Base-by-base conservation (phyloP, 2,329 filamentous ascomycete species). In the Knufia fluminis region DNA sequence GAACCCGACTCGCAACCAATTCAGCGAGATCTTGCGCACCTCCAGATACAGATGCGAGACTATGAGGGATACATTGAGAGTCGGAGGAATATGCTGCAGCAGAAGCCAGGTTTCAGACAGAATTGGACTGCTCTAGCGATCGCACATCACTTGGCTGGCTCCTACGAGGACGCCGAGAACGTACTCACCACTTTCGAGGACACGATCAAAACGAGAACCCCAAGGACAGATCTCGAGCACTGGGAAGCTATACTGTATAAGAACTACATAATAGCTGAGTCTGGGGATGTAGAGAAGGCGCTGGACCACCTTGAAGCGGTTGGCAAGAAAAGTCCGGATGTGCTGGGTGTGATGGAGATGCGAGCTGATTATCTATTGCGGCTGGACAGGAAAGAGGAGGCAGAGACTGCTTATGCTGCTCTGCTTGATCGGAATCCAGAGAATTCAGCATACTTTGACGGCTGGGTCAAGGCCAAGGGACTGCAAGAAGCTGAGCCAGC, bases 81-180 rank as follows among this genome's bases (percentile, higher is more conserved):
- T 69, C 80, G 92, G 59, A 83, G 79, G 54, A 76, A 83, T 49
- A 97, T 98, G 84, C 76, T 98, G 57, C 84, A 92, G 66, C 81
- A 86, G 39, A 81, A 86, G 52, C 86, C 92, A 1, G 80, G 83
- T 56, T 63, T 92, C 53, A 79, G 94, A 58, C 87, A 94, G 70
- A 96, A 91, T 69, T 98, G 94, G 94, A 97, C 92, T 3, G 92
- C 88, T n/a, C 72, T 98, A 53, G 92, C 92, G 35, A 85, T 97
- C 50, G 92, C 91, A 31, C 82, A 95, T 64, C 92, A 98, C 62
- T 75, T 98, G 46, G 78, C 82, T n/a, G 92, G 91, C 1, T 86
- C 94, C 63, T 74, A 92, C 53, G 70, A 76, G 39, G 85, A 92
- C 61, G 94, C 92, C 24, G 92, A 98, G 71, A 88, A 89, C 61